phyloP scores from a whole-genome alignment of 257 asterid genomes.

The Scutellaria galericulata region DNA sequence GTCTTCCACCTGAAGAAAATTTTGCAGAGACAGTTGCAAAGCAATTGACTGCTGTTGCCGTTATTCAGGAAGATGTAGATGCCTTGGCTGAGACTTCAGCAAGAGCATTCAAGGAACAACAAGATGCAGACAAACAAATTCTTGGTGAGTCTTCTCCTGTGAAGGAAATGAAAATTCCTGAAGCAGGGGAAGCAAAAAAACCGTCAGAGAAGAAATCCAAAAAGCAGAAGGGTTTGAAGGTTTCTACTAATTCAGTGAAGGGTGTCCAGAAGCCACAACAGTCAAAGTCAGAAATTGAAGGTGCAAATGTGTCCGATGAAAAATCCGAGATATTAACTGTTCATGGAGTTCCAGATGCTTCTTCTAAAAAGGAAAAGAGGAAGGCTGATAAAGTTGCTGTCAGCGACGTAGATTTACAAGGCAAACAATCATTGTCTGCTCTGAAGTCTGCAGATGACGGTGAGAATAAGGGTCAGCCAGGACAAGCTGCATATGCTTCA shows the following conservation, averaged over 20 bases:
- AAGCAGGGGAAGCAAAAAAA: constrained; percentile 60
- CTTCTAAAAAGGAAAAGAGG: constrained; percentile 48
- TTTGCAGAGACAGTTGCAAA: constrained; percentile 41
- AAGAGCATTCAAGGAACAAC: constrained; percentile 39
- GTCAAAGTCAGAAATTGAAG: constrained; percentile 51
- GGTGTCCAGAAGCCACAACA: constrained; percentile 54
- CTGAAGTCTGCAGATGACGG: constrained; percentile 33
- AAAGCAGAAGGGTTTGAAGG: constrained; percentile 81
- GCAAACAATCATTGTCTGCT: constrained; percentile 35
- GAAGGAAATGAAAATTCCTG: constrained; percentile 58
- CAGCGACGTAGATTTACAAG: constrained; percentile 40
- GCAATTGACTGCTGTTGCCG: constrained; percentile 29
- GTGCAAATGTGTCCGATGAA: constrained; percentile 35
- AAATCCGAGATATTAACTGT: constrained; percentile 42
- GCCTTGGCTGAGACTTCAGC: constrained; percentile 37
- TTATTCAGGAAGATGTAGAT: constrained; percentile 34
- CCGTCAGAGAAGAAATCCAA: constrained; percentile 78
- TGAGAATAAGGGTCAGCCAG: constrained; percentile 45
- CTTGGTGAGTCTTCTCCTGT: constrained; percentile 45
- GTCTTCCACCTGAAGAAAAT: constrained; percentile 41
- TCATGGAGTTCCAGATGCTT: constrained; percentile 44
- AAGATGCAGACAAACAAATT: constrained; percentile 42
- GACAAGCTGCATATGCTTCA: constrained; percentile 40
- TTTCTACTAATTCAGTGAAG: constrained; percentile 51
- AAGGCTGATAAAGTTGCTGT: constrained; percentile 40